Evolutionary conservation across 441 rosid genomes (phyloP).

Genomic region (Metrosideros polymorpha): DNA sequence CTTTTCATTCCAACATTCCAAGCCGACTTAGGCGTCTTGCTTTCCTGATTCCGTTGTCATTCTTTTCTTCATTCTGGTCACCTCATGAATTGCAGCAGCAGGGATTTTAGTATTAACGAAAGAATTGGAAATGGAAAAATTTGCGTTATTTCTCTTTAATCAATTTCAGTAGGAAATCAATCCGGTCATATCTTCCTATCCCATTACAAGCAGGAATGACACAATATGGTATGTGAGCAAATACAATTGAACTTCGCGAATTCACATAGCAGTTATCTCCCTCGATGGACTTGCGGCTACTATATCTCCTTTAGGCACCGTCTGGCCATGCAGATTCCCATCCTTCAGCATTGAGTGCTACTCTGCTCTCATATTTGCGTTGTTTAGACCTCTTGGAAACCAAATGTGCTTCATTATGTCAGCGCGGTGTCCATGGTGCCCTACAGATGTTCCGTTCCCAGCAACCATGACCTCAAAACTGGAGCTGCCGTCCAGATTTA

Average conservation of each 20-base stretch:
- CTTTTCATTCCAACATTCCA: too few relatives aligned
- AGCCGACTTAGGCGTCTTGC: background rate
- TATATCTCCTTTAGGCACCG: constrained; percentile 55
- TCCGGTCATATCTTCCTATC: constrained; percentile 12
- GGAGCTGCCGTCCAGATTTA: constrained; percentile 63
- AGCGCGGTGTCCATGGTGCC: background rate
- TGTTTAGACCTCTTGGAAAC: constrained; percentile 16
- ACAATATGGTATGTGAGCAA: constrained; percentile 47
- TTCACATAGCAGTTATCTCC: constrained; percentile 48
- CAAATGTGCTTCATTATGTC: constrained; percentile 15
- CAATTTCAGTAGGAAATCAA: constrained; percentile 15
- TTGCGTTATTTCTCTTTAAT: constrained; percentile 8
- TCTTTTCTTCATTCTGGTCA: too few relatives aligned
- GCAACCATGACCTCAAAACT: constrained; percentile 30
- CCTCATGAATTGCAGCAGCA: too few relatives aligned
- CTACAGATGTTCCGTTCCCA: background rate
- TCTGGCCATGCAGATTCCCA: constrained; percentile 73
- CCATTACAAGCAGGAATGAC: constrained; percentile 50
- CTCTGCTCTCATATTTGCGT: constrained; percentile 47
- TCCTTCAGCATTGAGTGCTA: constrained; percentile 70
- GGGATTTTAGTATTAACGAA: background rate
- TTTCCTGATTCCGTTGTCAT: too few relatives aligned
- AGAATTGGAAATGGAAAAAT: background rate
- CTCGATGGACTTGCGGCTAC: constrained; percentile 49
- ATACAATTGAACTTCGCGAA: constrained; percentile 46